Evolutionary conservation across 2,329 filamentous ascomycete genomes (phyloP), one percentile per base, ranked within the genome.

Genomic region (Epichloe sp.): DNA sequence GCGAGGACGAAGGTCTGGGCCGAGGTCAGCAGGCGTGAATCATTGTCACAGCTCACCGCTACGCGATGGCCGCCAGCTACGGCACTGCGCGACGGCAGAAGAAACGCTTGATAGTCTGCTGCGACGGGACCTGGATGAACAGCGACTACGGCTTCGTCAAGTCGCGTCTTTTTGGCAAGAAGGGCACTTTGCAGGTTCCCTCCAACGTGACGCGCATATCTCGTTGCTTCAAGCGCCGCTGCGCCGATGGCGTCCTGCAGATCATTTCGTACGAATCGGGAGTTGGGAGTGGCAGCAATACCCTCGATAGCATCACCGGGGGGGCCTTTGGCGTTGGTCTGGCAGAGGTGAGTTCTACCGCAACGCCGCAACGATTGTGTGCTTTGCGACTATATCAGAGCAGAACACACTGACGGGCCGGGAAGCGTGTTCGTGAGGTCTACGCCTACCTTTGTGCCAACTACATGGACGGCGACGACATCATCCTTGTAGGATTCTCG

Each of bases 381-480:
- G 36, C 21, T 2, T 17, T 15, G 19, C 21, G 36, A 26, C 5
- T 35, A 12, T 8, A 8, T 31, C 8, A 12, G 17, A 19, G 5
- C 10, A 3, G 12, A 15, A 14, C 17, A 21, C 3, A 14, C 38
- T 52, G 42, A 52, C 34, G 7, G 12, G 10, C 11, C 6, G 15
- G 5, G 14, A 57, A 83, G 67, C 63, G 69, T 52, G 73, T 84
- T 49, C 74, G 78, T 12, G 79, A 82, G 60, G 76, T 78, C 1
- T 84, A 84, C 59, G 71, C 74, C 4, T 83, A 82, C 58, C 66
- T 83, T 2, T 80, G 77, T 50, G 73, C 76, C 57, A 83, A 83
- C 63, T 82, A 82, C 57, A 70, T 71, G 50, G 71, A 74, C 49
- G 76, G 76, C 3, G 78, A 81, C 54, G 73, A 79, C 55, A 77